Evolutionary conservation across 768 basidiomycete genomes (phyloP).

Genomic region (Suillus spraguei): DNA sequence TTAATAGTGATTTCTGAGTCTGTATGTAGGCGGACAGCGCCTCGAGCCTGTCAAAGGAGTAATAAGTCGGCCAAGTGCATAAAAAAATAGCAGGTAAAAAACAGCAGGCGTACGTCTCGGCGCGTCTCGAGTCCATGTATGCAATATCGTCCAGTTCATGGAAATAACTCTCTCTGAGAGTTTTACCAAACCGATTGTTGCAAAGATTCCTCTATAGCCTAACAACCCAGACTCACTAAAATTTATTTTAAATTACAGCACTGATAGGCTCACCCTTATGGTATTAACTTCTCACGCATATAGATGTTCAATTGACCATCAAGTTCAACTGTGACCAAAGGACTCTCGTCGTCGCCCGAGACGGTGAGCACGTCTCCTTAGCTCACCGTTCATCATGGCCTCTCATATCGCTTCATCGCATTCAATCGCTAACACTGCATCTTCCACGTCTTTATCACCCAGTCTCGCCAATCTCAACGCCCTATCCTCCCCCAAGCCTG

Average conservation of each 20-base stretch:
- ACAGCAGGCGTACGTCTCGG: constrained; percentile 33
- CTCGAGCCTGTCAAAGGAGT: constrained; percentile 35
- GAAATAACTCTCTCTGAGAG: constrained; percentile 20
- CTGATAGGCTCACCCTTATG: constrained; percentile 12
- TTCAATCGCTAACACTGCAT: constrained; percentile 33
- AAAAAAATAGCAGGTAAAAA: neutral
- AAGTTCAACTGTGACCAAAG: constrained; percentile 16
- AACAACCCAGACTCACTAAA: constrained; percentile 16
- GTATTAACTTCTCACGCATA: constrained; percentile 28
- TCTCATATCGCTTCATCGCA: constrained; percentile 15
- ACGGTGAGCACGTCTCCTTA: constrained; percentile 29
- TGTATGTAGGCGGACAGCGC: constrained; percentile 70
- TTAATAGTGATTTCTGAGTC: constrained; percentile 59
- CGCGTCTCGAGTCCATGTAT: constrained; percentile 35
- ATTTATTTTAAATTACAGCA: constrained; percentile 20
- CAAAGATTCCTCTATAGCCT: neutral
- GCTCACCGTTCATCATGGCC: constrained; percentile 28
- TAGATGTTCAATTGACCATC: constrained; percentile 14
- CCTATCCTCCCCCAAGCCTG: constrained; percentile 32
- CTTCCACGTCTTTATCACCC: constrained; percentile 34
- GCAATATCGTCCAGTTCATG: constrained; percentile 36
- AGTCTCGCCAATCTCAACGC: constrained; percentile 37
- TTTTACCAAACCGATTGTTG: neutral
- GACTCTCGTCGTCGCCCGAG: constrained; percentile 27
- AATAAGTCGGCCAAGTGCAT: constrained; percentile 9